Conservation (phyloP, 129 eudicot genomes). For the Chrysanthemum makinoi region DNA sequence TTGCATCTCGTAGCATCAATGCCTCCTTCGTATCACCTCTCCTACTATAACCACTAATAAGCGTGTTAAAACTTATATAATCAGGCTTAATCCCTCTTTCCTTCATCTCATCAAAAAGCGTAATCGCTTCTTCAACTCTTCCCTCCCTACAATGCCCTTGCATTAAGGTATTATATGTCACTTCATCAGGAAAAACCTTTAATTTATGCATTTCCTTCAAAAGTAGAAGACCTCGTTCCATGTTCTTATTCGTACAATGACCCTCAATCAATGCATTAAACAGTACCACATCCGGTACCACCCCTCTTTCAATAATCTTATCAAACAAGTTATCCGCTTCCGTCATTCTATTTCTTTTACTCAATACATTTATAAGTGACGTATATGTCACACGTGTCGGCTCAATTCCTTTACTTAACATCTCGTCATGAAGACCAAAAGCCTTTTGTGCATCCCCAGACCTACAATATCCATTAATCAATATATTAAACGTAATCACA, state of each 20-base stretch:
- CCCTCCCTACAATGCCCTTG: constrained; percentile 67
- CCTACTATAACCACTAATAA: constrained; percentile 70
- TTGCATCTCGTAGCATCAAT: constrained; percentile 53
- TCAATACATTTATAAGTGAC: constrained; percentile 56
- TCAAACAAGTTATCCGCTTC: constrained; percentile 61
- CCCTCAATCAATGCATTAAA: constrained; percentile 68
- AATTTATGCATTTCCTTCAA: constrained; percentile 51
- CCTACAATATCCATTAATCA: constrained; percentile 69
- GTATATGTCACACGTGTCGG: constrained; percentile 69
- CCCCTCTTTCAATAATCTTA: constrained; percentile 43
- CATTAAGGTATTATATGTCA: constrained; percentile 72
- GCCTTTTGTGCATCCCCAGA: constrained; percentile 54
- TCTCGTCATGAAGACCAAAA: constrained; percentile 55
- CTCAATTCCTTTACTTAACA: constrained; percentile 51
- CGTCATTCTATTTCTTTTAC: constrained; percentile 50
- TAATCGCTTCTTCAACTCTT: constrained; percentile 56
- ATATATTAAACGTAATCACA: constrained; percentile 66
- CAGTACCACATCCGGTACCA: constrained; percentile 59
- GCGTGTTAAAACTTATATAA: constrained; percentile 58
- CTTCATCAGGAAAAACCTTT: constrained; percentile 62
- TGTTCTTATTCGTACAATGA: constrained; percentile 55
- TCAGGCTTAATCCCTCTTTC: constrained; percentile 64
- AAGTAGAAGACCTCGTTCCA: constrained; percentile 39
- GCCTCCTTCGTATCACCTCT: constrained; percentile 74
- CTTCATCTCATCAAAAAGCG: constrained; percentile 63